These are phyloP conservation scores for Dichotomopilus funicola DNA, from an alignment of 2,329 filamentous ascomycete genomes.

Conservation along the genomic window DNA sequence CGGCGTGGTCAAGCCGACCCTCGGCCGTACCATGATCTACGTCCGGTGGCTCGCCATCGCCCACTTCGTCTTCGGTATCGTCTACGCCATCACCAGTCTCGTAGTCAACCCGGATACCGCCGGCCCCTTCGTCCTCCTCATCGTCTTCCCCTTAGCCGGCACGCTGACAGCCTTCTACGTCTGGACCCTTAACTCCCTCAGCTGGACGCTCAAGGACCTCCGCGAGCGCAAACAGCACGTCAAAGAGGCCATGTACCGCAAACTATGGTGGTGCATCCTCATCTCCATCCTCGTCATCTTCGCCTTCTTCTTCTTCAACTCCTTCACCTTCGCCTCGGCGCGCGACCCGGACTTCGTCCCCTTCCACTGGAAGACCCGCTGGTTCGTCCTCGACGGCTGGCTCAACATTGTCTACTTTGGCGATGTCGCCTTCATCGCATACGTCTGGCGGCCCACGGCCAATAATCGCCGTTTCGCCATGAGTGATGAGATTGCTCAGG, in stretches of 20 bases:
- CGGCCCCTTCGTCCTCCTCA: constrained; percentile 84
- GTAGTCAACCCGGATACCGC: constrained; percentile 84
- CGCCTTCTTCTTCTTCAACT: constrained; percentile 97
- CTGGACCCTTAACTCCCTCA: constrained; percentile 95
- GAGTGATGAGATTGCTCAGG: constrained; percentile 98
- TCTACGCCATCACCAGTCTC: constrained; percentile 86
- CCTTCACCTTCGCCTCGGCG: constrained; percentile 83
- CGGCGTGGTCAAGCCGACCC: constrained; percentile 87
- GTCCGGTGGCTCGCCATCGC: constrained; percentile 85
- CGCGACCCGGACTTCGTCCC: constrained; percentile 85
- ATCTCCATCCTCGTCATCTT: constrained; percentile 92
- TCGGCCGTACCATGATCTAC: constrained; percentile 90
- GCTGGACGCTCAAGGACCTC: constrained; percentile 93
- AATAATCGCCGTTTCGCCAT: constrained; percentile 98
- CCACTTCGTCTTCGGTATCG: constrained; percentile 90
- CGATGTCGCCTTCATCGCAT: constrained; percentile 88
- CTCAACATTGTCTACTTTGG: constrained; percentile 92
- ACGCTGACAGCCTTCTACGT: constrained; percentile 97
- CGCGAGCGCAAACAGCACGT: constrained; percentile 86
- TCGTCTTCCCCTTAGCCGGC: constrained; percentile 84
- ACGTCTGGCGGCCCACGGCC: constrained; percentile 91
- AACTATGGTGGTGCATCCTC: constrained; percentile 97
- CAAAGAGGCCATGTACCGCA: constrained; percentile 95
- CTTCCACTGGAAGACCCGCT: constrained; percentile 93
- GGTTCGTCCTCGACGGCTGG: constrained; percentile 98